Percentiles rank a stretch among this genome's conserved stretches.
phyloP scores from a whole-genome alignment of 768 basidiomycete genomes.

The Termitomyces bulborhizus region DNA sequence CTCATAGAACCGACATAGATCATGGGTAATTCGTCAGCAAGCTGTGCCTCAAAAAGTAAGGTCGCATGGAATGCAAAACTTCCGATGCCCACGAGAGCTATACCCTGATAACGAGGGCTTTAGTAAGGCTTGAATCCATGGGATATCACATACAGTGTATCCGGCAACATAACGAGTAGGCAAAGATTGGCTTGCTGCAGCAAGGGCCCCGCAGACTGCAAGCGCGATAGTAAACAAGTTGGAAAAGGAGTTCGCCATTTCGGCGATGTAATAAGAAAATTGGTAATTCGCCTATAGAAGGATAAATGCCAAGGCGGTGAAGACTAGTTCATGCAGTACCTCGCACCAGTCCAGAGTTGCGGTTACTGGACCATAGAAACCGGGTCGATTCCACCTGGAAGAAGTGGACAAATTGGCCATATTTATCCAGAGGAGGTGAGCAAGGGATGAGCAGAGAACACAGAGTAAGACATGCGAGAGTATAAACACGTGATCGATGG shows the following conservation, averaged over 20 bases:
- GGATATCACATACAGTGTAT: constrained; percentile 27
- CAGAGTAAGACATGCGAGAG: neutral
- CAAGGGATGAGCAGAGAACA: neutral
- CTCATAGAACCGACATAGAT: constrained; percentile 63
- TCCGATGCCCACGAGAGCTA: constrained; percentile 67
- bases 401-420: constrained; percentile 31
- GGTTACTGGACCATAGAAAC: constrained; percentile 60
- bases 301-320: neutral
- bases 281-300: constrained; percentile 61
- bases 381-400: constrained; percentile 29
- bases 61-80: constrained; percentile 79
- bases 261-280: constrained; percentile 72
- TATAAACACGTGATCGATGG: constrained; percentile 8
- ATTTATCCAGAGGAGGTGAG: constrained; percentile 2
- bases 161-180: constrained; percentile 38
- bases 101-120: constrained; percentile 36
- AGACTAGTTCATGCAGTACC: constrained; percentile 22
- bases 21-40: constrained; percentile 83
- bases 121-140: neutral
- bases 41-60: constrained; percentile 67
- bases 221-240: constrained; percentile 57
- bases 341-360: constrained; percentile 75
- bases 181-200: constrained; percentile 26
- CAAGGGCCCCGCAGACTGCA: constrained; percentile 42
- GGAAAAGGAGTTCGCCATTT: constrained; percentile 69